Conservation (phyloP, 73 alveolate genomes). For the Paramecium biaurelia region DNA sequence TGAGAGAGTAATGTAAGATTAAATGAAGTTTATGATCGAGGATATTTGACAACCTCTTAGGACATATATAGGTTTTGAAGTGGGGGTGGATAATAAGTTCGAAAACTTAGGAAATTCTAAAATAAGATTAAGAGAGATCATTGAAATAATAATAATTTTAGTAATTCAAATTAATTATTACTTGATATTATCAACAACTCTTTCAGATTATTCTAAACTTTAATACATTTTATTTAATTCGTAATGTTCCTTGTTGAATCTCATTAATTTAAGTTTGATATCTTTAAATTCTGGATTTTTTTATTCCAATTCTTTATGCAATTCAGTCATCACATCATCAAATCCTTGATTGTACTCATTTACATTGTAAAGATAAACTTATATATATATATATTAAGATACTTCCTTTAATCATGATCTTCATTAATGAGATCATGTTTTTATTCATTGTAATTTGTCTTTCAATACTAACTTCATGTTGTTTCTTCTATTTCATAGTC, state of each 20-base stretch:
- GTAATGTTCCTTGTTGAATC: neutral
- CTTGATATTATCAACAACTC: neutral
- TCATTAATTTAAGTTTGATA: neutral
- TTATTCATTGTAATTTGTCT: neutral
- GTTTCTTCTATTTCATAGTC: neutral
- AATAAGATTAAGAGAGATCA: neutral
- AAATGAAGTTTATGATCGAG: too few relatives aligned
- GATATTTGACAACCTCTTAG: too few relatives aligned
- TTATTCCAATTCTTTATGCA: neutral
- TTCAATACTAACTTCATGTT: neutral
- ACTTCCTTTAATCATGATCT: neutral
- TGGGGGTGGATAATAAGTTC: too few relatives aligned
- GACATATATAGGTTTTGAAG: too few relatives aligned
- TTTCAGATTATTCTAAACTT: conserved; percentile 3
- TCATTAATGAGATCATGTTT: neutral
- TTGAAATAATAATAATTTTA: neutral
- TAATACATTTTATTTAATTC: conserved; percentile 22
- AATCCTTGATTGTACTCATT: neutral
- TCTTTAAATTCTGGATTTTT: neutral
- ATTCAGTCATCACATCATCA: neutral
- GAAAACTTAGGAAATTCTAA: neutral
- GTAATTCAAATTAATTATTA: neutral
- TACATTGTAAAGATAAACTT: neutral
- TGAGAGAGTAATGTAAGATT: too few relatives aligned
- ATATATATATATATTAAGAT: neutral